phyloP scores from a whole-genome alignment of 176 grass and related monocot species.

The Cocos nucifera region DNA sequence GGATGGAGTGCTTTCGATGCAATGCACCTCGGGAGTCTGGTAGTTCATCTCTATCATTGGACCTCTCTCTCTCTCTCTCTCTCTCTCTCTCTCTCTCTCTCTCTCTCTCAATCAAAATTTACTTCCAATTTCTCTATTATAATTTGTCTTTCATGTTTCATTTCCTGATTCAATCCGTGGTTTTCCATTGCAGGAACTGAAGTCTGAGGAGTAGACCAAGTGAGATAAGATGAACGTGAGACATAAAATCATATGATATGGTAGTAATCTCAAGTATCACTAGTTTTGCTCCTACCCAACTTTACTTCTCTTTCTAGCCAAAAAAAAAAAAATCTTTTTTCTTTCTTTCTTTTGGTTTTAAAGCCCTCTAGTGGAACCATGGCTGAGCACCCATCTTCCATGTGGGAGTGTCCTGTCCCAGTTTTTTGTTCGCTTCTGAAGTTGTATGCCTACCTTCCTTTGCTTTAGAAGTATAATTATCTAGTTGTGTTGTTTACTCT shows the following conservation, averaged over 20 bases:
- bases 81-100: not conserved
- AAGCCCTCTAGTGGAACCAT: not conserved
- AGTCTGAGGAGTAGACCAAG: conserved; percentile 35
- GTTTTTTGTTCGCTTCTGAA: too few species aligned
- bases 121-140: conserved; percentile 31
- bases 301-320: not conserved
- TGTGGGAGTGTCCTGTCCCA: too few species aligned
- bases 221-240: not conserved
- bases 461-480: too few species aligned
- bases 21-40: conserved; percentile 81
- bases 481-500: too few species aligned
- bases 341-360: not conserved
- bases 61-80: not conserved
- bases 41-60: conserved; percentile 13
- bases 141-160: not conserved
- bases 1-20: conserved; percentile 93
- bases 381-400: too few species aligned
- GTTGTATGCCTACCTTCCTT: too few species aligned
- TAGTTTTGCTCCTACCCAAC: not conserved
- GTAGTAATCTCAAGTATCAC: conserved; percentile 4
- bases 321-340: too few species aligned
- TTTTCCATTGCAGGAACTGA: conserved; percentile 46
- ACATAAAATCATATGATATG: not conserved
- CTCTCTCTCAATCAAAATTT: conserved; percentile 17
- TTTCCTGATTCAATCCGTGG: conserved; percentile 4